Evolutionary conservation across 192 early-diverging fungal genomes (phyloP).

Genomic region (Coemansia sp.): DNA sequence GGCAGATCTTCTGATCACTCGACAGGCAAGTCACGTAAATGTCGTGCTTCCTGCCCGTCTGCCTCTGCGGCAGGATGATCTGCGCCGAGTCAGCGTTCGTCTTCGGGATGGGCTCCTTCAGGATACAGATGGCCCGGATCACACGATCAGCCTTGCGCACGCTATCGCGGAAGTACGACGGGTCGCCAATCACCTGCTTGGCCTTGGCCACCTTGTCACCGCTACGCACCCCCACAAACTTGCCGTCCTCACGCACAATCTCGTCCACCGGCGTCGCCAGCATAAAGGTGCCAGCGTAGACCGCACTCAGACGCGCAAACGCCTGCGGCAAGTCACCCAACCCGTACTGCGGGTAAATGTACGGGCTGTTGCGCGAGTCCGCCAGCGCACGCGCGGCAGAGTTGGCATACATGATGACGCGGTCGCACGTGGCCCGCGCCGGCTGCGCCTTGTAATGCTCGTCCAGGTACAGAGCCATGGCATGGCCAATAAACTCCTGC

Average conservation of each 20-base stretch:
- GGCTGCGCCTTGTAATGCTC: conserved; percentile 67
- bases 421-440: conserved; percentile 83
- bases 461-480: conserved; percentile 93
- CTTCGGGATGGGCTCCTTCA: conserved; percentile 87
- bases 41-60: conserved; percentile 88
- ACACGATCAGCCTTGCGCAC: conserved; percentile 81
- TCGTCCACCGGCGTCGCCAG: conserved; percentile 87
- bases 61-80: conserved; percentile 96
- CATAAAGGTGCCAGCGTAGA: conserved; percentile 99
- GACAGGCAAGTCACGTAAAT: conserved; percentile 95
- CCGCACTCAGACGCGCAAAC: conserved; percentile 93
- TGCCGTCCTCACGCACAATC: conserved; percentile 78
- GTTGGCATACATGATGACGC: conserved; percentile 85
- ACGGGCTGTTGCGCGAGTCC: conserved; percentile 87
- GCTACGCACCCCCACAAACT: conserved; percentile 83
- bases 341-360: conserved; percentile 98
- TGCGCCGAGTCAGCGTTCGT: conserved; percentile 85
- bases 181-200: conserved; percentile 92
- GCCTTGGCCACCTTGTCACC: conserved; percentile 79
- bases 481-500: conserved; percentile 97
- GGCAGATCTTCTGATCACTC: conserved; percentile 84
- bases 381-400: conserved; percentile 68
- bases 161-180: conserved; percentile 80
- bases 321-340: conserved; percentile 97
- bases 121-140: conserved; percentile 93